Conservation (phyloP, 2,329 filamentous ascomycete genomes). For the Aspergillus pseudoviridinutans region DNA sequence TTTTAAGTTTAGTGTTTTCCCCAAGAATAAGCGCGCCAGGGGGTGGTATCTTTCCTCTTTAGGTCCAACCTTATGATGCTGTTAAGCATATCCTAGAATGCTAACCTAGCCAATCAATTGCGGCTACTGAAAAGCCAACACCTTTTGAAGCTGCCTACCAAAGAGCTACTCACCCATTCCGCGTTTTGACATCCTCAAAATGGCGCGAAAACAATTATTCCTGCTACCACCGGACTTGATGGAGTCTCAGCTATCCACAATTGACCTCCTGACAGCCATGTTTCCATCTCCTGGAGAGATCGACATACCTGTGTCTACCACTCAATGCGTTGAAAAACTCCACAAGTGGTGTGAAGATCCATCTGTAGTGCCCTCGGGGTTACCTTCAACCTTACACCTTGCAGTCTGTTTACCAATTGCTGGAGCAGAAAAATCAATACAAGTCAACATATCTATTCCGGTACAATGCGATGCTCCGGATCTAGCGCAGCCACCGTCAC, state of each 20-base stretch:
- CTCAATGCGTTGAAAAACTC: constrained; percentile 22
- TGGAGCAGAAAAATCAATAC: constrained; percentile 20
- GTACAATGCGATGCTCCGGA: constrained; percentile 13
- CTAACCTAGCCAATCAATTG: neutral
- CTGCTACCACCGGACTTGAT: constrained; percentile 44
- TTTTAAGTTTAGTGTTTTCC: no score
- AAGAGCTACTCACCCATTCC: neutral
- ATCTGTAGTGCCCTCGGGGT: constrained; percentile 4
- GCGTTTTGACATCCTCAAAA: neutral
- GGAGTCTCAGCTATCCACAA: constrained; percentile 46
- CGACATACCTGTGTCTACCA: constrained; percentile 38
- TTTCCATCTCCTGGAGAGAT: constrained; percentile 42
- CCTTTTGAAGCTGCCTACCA: no score
- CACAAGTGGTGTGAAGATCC: constrained; percentile 25
- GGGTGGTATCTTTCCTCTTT: neutral
- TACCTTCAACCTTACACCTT: constrained; percentile 21
- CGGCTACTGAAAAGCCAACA: neutral
- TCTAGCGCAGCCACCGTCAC: constrained; percentile 20
- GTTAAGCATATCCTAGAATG: no score
- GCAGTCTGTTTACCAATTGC: constrained; percentile 22
- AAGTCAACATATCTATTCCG: constrained; percentile 28
- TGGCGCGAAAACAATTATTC: constrained; percentile 9
- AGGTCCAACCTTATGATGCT: neutral
- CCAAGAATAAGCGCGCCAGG: no score
- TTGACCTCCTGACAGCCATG: constrained; percentile 54